Evolutionary conservation across 2,329 filamentous ascomycete genomes (phyloP).

Genomic region (Paramyrothecium sp.): DNA sequence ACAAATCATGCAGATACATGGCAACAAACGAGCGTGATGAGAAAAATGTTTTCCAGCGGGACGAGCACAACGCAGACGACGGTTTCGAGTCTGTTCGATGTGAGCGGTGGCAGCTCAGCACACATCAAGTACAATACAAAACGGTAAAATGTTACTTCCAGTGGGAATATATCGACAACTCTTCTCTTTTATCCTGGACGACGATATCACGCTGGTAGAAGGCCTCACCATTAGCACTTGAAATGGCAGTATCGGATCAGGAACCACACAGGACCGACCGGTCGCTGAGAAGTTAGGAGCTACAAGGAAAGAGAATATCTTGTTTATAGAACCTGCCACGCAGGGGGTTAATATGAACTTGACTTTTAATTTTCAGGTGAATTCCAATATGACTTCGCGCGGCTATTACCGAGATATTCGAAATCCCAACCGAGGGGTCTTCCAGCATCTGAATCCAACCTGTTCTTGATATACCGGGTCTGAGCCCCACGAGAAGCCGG

Average conservation of each 20-base stretch:
- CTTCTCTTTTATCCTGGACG: slow-evolving; percentile 25
- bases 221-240: slow-evolving; percentile 41
- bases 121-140: neutral
- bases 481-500: slow-evolving; percentile 30
- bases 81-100: neutral
- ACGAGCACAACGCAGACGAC: neutral
- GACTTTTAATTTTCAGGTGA: slow-evolving; percentile 37
- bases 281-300: slow-evolving; percentile 30
- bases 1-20: neutral
- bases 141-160: neutral
- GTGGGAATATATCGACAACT: neutral
- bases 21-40: no score
- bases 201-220: slow-evolving; percentile 33
- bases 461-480: slow-evolving; percentile 27
- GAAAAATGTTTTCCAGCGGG: neutral
- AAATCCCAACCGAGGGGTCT: slow-evolving; percentile 45
- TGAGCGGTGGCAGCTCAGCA: neutral
- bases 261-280: slow-evolving; percentile 39
- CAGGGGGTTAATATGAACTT: slow-evolving; percentile 41
- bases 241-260: slow-evolving; percentile 41
- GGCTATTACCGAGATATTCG: no score
- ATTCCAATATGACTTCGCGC: slow-evolving; percentile 30
- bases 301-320: slow-evolving; percentile 44
- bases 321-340: slow-evolving; percentile 45
- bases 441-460: slow-evolving; percentile 32